Evolutionary conservation across 805 yeast species (phyloP).

Genomic region (Spathaspora sp.): DNA sequence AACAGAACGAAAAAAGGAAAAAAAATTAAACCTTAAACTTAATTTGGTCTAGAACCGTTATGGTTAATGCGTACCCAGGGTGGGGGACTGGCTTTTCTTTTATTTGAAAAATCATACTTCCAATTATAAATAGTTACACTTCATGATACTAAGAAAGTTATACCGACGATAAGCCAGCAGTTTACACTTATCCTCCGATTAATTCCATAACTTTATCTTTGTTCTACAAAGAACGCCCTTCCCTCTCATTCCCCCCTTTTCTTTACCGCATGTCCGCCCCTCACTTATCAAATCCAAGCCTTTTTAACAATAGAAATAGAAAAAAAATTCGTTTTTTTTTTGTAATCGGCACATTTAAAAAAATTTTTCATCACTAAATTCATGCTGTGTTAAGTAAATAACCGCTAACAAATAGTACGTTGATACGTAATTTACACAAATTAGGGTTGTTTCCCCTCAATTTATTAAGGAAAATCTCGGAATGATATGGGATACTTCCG

Average conservation of each 20-base stretch:
- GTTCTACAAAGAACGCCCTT: background rate
- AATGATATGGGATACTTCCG: background rate
- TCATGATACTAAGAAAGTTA: background rate
- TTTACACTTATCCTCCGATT: background rate
- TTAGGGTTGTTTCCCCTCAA: background rate
- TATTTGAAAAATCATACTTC: background rate
- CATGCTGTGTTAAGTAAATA: no score
- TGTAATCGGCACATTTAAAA: background rate
- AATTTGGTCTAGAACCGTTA: no score
- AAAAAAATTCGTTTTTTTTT: no score
- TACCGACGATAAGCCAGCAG: no score
- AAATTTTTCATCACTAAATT: no score
- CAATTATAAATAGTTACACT: background rate
- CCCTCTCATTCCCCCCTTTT: background rate
- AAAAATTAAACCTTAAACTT: no score
- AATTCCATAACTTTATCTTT: background rate
- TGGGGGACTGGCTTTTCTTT: no score
- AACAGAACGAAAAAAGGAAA: no score
- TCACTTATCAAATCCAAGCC: background rate
- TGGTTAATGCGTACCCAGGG: no score
- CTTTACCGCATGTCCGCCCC: background rate
- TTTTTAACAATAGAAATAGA: background rate
- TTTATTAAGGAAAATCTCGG: background rate
- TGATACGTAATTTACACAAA: no score
- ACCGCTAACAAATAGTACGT: background rate